Base-by-base conservation (phyloP, 1,139 yeast genomes). In the Debaryomyces sp. region DNA sequence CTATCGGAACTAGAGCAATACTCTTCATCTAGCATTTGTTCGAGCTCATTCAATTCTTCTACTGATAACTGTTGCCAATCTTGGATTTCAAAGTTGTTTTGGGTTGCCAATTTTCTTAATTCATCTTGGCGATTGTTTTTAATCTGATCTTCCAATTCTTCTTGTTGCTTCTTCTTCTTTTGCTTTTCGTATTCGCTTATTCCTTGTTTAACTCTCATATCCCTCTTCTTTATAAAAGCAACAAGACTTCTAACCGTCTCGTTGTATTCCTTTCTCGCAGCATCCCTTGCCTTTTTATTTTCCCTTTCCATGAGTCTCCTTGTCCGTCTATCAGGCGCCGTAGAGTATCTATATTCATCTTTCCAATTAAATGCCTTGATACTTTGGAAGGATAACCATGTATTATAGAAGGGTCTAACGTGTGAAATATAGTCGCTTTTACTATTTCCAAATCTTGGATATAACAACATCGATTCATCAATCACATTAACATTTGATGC, bases 221-320 rank as follows among this genome's bases (percentile, higher is more conserved):
- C 99, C 54, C 92, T 72, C 59, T 87, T 88, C 64, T 85, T 86
- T 44, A 94, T 76, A 51, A 87, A 87, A 9, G 77, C 66, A 1
- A 90, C 94, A 61, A 84, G 85, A 51, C 80, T 80, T 49, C 92
- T 77, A 0, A 94, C 88, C 0, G 92, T 80, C 52, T 90, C 96
- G 61, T 89, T 92, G 62, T 85, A 94, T 58, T 91, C 96, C 56
- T 85, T 85, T 54, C 85, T 78, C 0, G 96, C 96, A 3, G 75
- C 71, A 53, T 89, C 96, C 56, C 98, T 75, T 1, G 84, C 70
- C 66, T 89, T 89, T 61, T 89, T 92, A 66, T 94, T 94, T 56
- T 91, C 92, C 57, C 85, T 87, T 62, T 92, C 97, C 87, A 94
- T 89, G 41, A 90, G 82, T 54, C 98, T 75, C 55, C 96, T 77